Conservation (phyloP, 306 rosid genomes). For the Dalbergia cochinchinensis region DNA sequence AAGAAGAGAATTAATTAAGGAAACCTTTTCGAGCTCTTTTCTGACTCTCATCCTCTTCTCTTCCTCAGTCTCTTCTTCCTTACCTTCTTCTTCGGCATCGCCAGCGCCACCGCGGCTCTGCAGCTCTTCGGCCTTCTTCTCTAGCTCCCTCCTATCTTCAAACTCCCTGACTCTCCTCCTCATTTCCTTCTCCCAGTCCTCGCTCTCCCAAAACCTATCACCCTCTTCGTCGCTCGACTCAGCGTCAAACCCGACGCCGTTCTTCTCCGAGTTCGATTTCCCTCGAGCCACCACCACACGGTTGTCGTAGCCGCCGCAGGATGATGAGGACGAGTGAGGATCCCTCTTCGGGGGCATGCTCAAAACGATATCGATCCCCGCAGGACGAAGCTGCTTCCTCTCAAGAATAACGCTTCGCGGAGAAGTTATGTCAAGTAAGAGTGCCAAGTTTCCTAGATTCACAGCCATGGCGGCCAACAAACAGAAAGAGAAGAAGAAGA, state of each 20-base stretch:
- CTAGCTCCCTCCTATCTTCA: constrained; percentile 88
- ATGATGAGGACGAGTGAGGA: constrained; percentile 26
- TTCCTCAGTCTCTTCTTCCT: constrained; percentile 75
- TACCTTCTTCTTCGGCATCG: constrained; percentile 46
- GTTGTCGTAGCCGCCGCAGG: constrained; percentile 69
- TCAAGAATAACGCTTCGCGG: constrained; percentile 59
- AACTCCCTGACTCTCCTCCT: constrained; percentile 78
- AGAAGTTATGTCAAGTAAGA: constrained; percentile 68
- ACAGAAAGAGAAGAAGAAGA: constrained; percentile 14
- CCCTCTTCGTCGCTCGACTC: constrained; percentile 75
- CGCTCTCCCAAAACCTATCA: constrained; percentile 53
- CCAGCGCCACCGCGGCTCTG: constrained; percentile 62
- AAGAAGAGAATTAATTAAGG: not conserved
- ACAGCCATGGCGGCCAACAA: constrained; percentile 71
- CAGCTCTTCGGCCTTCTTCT: constrained; percentile 90
- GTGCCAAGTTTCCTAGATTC: constrained; percentile 73
- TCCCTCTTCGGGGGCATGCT: constrained; percentile 70
- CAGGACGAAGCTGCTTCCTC: constrained; percentile 61
- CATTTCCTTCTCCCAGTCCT: constrained; percentile 84
- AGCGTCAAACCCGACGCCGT: constrained; percentile 77
- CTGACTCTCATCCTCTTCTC: constrained; percentile 90
- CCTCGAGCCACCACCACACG: constrained; percentile 56
- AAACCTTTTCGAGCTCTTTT: constrained; percentile 92
- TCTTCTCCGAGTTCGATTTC: constrained; percentile 62
- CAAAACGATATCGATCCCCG: constrained; percentile 62